Base-by-base conservation (phyloP, 495 filamentous ascomycete genomes). In the Staphylotrichum tortipilum region DNA sequence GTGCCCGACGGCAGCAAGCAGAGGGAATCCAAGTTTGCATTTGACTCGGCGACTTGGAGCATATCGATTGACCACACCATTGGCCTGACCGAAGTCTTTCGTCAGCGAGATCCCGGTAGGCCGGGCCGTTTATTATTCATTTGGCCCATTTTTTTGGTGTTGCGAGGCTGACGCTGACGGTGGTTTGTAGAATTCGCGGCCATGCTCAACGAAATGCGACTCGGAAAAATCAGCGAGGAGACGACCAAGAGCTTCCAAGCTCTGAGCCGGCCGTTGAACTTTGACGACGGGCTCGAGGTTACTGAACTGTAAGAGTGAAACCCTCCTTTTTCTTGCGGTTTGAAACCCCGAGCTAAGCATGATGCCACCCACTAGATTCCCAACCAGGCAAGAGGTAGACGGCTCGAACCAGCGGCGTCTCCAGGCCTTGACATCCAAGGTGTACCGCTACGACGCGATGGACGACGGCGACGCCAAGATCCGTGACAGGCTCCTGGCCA, bases 191-290 rank as follows among this genome's bases (percentile, higher is more conserved):
- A 84, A 38, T 98, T 98, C 62, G 92, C 92, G 6, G 72, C 77
- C 4, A 97, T 98, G 88, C 73, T 98, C 28, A 97, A 98, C 57
- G 90, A 98, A 66, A 95, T 98, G 90, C 80, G 92, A 39, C 71
- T 97, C 33, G 92, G 94, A 11, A 84, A 75, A 30, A 78, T 96
- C 19, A 83, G 75, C 22, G 71, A 80, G 10, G 60, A 74, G 7
- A 94, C 91, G 0, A 76, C 89, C 34, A 63, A 70, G 7, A 78
- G 79, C 4, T 98, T 98, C 70, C 74, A 74, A 50, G 68, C 70
- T 4, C 76, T 98, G 5, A 78, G 76, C 40, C 75, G 92, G 22
- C 80, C 81, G 1, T 70, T 95, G 8, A 55, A 73, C 11, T 87
- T 85, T 52, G 69, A 81, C 23, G 90, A 95, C 61, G 78, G 80